Evolutionary conservation across 108 stramenopile species (phyloP).

Genomic region (Aurantiochytrium sp.): DNA sequence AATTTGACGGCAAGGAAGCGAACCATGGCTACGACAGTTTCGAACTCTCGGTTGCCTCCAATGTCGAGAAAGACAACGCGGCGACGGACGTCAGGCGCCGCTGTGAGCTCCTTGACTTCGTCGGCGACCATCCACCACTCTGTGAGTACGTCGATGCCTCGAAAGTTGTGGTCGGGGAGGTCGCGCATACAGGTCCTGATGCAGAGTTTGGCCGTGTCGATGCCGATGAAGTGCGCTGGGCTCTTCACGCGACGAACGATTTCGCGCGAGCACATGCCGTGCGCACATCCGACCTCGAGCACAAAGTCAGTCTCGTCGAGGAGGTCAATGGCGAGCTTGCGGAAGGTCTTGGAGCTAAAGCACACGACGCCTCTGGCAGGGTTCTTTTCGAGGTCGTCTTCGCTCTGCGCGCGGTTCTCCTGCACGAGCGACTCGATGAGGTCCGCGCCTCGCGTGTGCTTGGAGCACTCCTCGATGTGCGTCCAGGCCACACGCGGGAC

Average conservation of each 20-base stretch:
- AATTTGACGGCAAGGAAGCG: not conserved
- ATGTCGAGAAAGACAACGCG: not conserved
- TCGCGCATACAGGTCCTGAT: not conserved
- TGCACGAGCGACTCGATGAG: not conserved
- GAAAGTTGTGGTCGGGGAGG: not conserved
- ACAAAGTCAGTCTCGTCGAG: not conserved
- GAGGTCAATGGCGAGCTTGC: not conserved
- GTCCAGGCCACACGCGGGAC: not conserved
- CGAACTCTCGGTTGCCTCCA: slow-evolving; percentile 3
- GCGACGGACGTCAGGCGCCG: not conserved
- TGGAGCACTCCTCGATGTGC: not conserved
- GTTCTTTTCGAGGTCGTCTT: not conserved
- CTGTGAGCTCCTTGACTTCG: not conserved
- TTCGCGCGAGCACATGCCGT: not conserved
- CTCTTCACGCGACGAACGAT: not conserved
- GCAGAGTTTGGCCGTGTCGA: not conserved
- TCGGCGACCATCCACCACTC: not conserved
- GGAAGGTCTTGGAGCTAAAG: not conserved
- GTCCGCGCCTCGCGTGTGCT: not conserved
- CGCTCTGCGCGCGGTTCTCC: not conserved
- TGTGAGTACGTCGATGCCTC: not conserved
- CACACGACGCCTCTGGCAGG: not conserved
- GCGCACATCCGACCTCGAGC: not conserved
- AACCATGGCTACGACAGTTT: not conserved
- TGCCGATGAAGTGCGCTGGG: not conserved